A percentile compares a stretch with the other conserved stretches of the same genome.
These are phyloP conservation scores for Aspergillus cristatus DNA, from an alignment of 495 filamentous ascomycete species.

Conservation along the genomic window DNA sequence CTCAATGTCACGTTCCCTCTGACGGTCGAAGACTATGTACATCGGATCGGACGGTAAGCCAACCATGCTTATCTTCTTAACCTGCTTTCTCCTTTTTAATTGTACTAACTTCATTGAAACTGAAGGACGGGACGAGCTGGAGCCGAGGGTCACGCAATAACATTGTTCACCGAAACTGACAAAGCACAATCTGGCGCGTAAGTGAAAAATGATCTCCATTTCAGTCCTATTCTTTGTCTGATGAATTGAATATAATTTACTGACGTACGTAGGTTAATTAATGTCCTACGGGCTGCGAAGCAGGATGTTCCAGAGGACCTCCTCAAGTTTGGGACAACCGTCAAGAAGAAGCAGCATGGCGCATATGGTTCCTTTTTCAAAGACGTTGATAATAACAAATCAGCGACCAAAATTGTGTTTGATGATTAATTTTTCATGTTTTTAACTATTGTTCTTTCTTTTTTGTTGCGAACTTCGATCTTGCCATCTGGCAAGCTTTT, in stretches of 20 bases:
- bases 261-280: slow-evolving; percentile 54
- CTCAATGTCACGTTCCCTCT: slow-evolving; percentile 71
- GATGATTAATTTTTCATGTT: slow-evolving; percentile 51
- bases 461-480: slow-evolving; percentile 10
- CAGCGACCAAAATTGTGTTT: slow-evolving; percentile 88
- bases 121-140: slow-evolving; percentile 75
- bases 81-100: background rate
- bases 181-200: slow-evolving; percentile 79
- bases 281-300: slow-evolving; percentile 81
- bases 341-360: slow-evolving; percentile 95
- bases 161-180: slow-evolving; percentile 88
- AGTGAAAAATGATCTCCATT: slow-evolving; percentile 27
- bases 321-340: slow-evolving; percentile 91
- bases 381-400: slow-evolving; percentile 63
- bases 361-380: slow-evolving; percentile 91
- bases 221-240: background rate
- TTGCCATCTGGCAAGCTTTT: slow-evolving; percentile 23
- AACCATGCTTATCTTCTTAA: background rate
- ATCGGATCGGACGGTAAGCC: slow-evolving; percentile 69
- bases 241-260: background rate
- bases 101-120: slow-evolving; percentile 1
- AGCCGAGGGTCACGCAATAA: slow-evolving; percentile 75
- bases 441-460: slow-evolving; percentile 11
- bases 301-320: slow-evolving; percentile 82
- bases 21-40: slow-evolving; percentile 84